Evolutionary conservation across 176 grass and related monocot species (phyloP).

Genomic region (Miscanthus lutarioriparius): DNA sequence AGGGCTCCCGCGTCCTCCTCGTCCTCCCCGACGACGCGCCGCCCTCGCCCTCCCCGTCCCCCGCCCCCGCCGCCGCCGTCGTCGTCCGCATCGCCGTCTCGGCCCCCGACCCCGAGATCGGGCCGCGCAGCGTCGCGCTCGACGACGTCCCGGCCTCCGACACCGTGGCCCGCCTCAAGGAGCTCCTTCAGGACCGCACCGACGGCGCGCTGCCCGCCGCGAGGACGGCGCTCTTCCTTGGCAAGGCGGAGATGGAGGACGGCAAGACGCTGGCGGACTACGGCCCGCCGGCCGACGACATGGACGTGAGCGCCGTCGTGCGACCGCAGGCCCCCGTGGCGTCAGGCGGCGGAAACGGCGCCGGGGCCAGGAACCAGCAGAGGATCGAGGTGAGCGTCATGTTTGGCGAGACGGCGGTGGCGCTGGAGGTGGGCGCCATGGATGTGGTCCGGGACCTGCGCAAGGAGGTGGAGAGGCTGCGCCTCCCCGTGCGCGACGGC

Average conservation of each 20-base stretch:
- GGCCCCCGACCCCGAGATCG: neutral
- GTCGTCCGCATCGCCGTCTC: neutral
- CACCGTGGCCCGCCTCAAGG: conserved; percentile 42
- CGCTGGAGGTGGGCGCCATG: conserved; percentile 43
- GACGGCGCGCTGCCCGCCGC: conserved; percentile 21
- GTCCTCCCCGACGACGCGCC: neutral
- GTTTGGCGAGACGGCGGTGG: conserved; percentile 27
- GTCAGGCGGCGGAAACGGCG: neutral
- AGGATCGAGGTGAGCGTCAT: conserved; percentile 42
- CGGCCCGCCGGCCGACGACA: neutral
- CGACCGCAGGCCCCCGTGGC: neutral
- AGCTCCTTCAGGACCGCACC: conserved; percentile 34
- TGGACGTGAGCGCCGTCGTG: conserved; percentile 37
- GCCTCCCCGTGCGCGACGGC: neutral
- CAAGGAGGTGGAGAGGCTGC: conserved; percentile 34
- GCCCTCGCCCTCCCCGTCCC: accelerated
- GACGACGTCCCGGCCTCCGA: conserved; percentile 13
- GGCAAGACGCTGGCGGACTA: conserved; percentile 33
- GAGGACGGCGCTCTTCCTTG: conserved; percentile 23
- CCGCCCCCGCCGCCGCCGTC: neutral
- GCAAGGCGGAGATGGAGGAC: conserved; percentile 54
- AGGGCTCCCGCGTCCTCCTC: conserved; percentile 47
- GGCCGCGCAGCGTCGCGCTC: conserved; percentile 6
- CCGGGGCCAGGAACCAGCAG: neutral
- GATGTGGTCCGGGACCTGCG: conserved; percentile 35